Base-by-base conservation (phyloP, 164 flowering plant genomes). In the Nymphaea colorata region DNA sequence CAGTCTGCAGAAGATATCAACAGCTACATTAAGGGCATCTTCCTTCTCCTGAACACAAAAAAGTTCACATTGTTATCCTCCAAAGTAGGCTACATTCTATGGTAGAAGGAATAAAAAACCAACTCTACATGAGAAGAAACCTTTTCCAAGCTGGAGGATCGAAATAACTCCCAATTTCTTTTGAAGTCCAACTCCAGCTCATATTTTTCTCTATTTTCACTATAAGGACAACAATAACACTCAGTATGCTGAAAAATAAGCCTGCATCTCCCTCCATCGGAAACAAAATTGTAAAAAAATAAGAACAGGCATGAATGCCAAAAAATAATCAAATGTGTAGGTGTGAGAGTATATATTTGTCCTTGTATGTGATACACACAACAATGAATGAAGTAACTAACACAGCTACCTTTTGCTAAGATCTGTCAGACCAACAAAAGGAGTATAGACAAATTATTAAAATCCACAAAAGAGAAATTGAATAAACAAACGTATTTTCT, bases 151-250 rank as follows among this genome's bases (percentile, higher is more conserved):
- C 84, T 81, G 74, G 98, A 95, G 65, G 99, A 95, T 66, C 98
- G 89, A 78, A 95, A 95, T 76, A 90, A 97, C 78, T 92, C 98
- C 99, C 99, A 95, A 68, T 72, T 84, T 76, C 98, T 92, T 82
- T 95, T 95, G 80, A 95, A 95, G 76, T 95, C 99, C 97, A 89
- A 76, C 79, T 95, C 99, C 89, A 92, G 65, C 72, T 86, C 97
- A 90, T 87, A 82, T 74, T 79, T 87, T 76, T 88, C 97, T 78
- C 98, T 92, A 88, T 68, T 76, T 66, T 44, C 60, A 44, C 10
- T 8, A 55, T 16, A 55, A 55, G 16, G 12, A 55, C 10, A 16
- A 8, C 59, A 55, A 55, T 55, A 8, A 55, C 16, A 16, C 10
- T 8, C 16, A 8, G 10, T 55, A 8, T 16, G 16, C 16, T 16